Conservation (phyloP, 768 basidiomycete species). For the Lactifluus hygrophoroides region DNA sequence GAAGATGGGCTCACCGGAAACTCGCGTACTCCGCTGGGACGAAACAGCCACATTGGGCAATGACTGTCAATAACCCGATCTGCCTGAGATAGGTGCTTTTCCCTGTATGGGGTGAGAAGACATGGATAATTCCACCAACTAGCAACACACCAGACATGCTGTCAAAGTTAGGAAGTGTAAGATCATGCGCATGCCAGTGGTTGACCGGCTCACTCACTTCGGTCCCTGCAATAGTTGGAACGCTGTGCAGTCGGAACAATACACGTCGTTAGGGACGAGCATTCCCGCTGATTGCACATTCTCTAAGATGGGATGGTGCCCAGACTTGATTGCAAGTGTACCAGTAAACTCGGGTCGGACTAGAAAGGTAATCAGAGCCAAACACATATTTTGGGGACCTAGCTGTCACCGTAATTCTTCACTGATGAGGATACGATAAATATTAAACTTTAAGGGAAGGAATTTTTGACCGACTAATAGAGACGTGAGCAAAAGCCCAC, state of each 20-base stretch:
- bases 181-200: slow-evolving; percentile 1
- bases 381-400: neutral
- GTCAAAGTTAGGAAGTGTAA: neutral
- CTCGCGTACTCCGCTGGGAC: slow-evolving; percentile 93
- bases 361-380: slow-evolving; percentile 25
- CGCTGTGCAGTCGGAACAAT: slow-evolving; percentile 70
- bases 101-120: slow-evolving; percentile 33
- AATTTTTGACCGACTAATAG: slow-evolving; percentile 52
- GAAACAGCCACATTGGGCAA: slow-evolving; percentile 88
- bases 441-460: neutral
- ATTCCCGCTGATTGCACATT: slow-evolving; percentile 56
- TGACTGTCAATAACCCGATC: slow-evolving; percentile 69
- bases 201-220: slow-evolving; percentile 43
- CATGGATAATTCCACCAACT: neutral
- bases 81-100: slow-evolving; percentile 94
- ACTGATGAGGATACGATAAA: slow-evolving; percentile 25
- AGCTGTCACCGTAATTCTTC: slow-evolving; percentile 38
- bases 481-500: slow-evolving; percentile 77
- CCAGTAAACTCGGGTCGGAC: slow-evolving; percentile 90
- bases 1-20: slow-evolving; percentile 47
- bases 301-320: slow-evolving; percentile 84
- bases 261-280: slow-evolving; percentile 85
- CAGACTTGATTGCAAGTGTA: slow-evolving; percentile 81
- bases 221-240: slow-evolving; percentile 94
- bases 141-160: slow-evolving; percentile 51